A percentile compares a stretch with the other conserved stretches of the same genome.
These are phyloP conservation scores for Vigna mungo DNA, from an alignment of 306 rosid species.

Conservation along the genomic window DNA sequence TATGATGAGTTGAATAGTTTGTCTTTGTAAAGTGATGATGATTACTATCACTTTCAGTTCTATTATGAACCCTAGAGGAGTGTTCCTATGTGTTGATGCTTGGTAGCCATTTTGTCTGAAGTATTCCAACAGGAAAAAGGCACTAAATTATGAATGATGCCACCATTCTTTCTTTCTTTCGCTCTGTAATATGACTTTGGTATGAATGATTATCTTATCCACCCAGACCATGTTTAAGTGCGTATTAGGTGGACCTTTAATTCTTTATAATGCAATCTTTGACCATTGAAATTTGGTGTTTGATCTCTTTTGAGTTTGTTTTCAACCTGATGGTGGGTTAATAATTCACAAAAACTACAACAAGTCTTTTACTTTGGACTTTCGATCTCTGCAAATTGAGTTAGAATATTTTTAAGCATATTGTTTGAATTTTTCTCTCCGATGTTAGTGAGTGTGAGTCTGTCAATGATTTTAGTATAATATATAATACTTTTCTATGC, in stretches of 20 bases:
- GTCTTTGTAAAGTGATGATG: neutral
- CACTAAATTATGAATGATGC: neutral
- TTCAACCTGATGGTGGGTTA: neutral
- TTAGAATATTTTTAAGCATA: neutral
- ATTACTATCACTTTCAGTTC: too few relatives aligned
- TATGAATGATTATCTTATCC: conserved; percentile 22
- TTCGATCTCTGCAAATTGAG: conserved; percentile 17
- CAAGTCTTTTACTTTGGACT: conserved; percentile 8
- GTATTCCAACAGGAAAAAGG: neutral
- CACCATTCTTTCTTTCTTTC: neutral
- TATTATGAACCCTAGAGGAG: neutral
- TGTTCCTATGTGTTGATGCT: neutral
- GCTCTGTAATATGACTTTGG: neutral
- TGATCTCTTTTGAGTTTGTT: conserved; percentile 26
- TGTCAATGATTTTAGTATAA: conserved; percentile 22
- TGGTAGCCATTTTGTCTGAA: neutral
- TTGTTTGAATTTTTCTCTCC: neutral
- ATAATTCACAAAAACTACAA: neutral
- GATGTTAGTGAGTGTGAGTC: neutral
- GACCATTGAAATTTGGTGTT: conserved; percentile 23
- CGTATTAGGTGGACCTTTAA: conserved; percentile 34
- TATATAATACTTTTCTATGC: neutral
- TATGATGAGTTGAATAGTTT: too few relatives aligned
- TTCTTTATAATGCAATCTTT: conserved; percentile 6
- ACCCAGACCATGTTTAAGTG: conserved; percentile 10